These are phyloP conservation scores for Trypanosoma conorhini DNA, from an alignment of 208 protist species.

Conservation along the genomic window DNA sequence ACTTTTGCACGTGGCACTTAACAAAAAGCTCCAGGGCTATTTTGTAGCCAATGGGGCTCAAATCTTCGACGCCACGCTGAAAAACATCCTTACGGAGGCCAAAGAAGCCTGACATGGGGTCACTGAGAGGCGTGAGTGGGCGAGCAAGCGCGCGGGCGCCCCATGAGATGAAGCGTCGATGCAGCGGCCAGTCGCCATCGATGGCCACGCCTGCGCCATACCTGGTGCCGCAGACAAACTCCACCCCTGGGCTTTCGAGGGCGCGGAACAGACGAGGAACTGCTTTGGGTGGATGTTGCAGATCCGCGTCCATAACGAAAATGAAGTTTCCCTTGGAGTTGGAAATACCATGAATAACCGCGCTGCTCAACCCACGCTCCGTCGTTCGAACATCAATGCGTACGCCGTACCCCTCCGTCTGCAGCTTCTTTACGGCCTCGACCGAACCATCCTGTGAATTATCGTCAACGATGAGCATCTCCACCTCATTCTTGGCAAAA, in stretches of 20 bases:
- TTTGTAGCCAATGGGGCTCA: constrained; percentile 94
- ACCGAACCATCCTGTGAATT: constrained; percentile 89
- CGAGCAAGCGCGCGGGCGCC: constrained; percentile 79
- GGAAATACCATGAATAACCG: constrained; percentile 85
- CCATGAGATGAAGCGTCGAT: constrained; percentile 89
- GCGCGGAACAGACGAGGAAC: constrained; percentile 72
- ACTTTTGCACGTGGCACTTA: constrained; percentile 73
- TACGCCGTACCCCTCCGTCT: constrained; percentile 67
- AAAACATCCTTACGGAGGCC: constrained; percentile 70
- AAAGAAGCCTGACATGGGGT: constrained; percentile 95
- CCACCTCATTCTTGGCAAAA: constrained; percentile 38
- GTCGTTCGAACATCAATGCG: constrained; percentile 75
- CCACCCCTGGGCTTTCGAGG: constrained; percentile 48
- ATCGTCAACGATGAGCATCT: constrained; percentile 91
- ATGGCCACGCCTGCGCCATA: constrained; percentile 77
- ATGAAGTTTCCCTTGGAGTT: constrained; percentile 48
- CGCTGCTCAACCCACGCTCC: constrained; percentile 88
- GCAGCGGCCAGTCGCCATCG: constrained; percentile 86
- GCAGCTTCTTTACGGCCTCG: constrained; percentile 65
- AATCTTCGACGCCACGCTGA: constrained; percentile 31
- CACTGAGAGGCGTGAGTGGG: constrained; percentile 85
- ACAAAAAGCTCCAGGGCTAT: constrained; percentile 93
- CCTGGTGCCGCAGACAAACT: constrained; percentile 91
- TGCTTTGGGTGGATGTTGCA: constrained; percentile 91
- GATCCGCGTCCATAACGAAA: constrained; percentile 93